phyloP scores from a whole-genome alignment of 2,329 filamentous ascomycete species.

The Verruconis gallopava region DNA sequence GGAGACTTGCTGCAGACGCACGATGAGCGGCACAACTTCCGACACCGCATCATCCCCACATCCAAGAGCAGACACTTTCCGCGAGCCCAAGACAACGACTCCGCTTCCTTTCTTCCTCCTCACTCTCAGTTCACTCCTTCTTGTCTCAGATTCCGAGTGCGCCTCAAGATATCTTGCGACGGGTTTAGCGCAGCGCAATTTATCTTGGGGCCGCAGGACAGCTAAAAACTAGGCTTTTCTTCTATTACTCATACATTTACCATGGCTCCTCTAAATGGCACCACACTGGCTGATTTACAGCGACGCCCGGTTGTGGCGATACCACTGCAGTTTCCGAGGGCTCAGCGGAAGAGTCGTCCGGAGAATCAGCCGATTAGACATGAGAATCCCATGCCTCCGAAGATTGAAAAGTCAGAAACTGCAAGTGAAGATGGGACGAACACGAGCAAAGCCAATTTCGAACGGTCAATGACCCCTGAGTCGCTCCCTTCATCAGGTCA shows the following conservation, averaged over 20 bases:
- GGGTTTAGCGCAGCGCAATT: not conserved
- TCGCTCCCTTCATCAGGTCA: constrained; percentile 1
- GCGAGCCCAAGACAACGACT: too few relatives aligned
- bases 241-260: not conserved
- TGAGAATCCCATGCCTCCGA: not conserved
- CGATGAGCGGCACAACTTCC: too few relatives aligned
- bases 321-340: not conserved
- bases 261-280: too few relatives aligned
- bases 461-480: constrained; percentile 5
- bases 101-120: too few relatives aligned
- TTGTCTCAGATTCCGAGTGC: too few relatives aligned
- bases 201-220: not conserved
- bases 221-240: not conserved
- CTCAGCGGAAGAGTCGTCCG: not conserved
- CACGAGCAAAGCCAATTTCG: not conserved
- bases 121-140: constrained; percentile 1
- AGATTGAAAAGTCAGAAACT: constrained; percentile 4
- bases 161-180: not conserved
- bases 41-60: too few relatives aligned
- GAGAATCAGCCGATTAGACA: not conserved
- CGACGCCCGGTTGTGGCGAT: constrained; percentile 1
- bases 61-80: too few relatives aligned
- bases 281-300: too few relatives aligned
- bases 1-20: too few relatives aligned
- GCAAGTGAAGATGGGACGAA: not conserved